A percentile compares a stretch with the other conserved stretches of the same genome.
These are phyloP conservation scores for Paramecium primaurelia DNA, from an alignment of 73 alveolate species.

Conservation along the genomic window DNA sequence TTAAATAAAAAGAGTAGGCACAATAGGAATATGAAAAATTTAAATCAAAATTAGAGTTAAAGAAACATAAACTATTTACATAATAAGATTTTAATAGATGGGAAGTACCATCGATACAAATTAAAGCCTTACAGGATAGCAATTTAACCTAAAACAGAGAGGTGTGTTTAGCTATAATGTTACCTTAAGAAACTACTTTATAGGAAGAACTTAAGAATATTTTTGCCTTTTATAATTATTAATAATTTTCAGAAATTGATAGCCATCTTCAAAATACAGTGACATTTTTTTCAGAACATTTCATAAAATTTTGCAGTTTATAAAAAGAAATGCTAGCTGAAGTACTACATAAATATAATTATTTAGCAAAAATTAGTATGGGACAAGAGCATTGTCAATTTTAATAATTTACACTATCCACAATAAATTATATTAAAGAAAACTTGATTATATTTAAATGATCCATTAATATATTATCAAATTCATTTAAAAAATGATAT, in stretches of 20 bases:
- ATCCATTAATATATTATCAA: background rate
- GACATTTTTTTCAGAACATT: background rate
- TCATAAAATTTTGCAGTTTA: background rate
- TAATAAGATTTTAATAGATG: conserved; percentile 18
- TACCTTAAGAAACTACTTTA: background rate
- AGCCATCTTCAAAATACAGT: background rate
- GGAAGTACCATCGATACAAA: background rate
- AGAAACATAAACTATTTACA: conserved; percentile 1
- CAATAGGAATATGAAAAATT: conserved; percentile 19
- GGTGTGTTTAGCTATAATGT: conserved; percentile 21
- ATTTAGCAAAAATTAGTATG: background rate
- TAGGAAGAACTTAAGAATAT: background rate
- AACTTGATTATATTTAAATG: background rate
- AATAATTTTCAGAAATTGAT: background rate
- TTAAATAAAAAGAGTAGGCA: conserved; percentile 1
- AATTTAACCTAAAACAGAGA: background rate
- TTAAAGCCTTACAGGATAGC: background rate
- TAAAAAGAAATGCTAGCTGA: background rate
- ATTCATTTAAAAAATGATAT: background rate
- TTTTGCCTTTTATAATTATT: background rate
- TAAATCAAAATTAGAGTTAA: conserved; percentile 29
- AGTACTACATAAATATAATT: background rate
- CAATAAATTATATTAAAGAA: background rate
- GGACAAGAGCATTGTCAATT: conserved; percentile 1
- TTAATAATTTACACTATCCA: background rate